phyloP scores from a whole-genome alignment of 169 alveolate genomes.

The Plasmodium falciparum region DNA sequence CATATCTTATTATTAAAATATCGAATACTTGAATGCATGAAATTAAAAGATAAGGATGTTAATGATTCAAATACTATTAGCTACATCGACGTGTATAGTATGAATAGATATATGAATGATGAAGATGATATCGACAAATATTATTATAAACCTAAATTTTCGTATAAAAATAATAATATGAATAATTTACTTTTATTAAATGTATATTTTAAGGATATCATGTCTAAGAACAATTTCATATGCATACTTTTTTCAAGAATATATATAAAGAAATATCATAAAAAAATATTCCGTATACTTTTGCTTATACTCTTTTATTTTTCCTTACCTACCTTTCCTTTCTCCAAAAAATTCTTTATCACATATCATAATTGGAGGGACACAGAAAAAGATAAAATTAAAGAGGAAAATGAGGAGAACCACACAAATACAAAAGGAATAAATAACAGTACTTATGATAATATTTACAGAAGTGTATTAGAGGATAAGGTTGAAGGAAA shows the following conservation, averaged over 20 bases:
- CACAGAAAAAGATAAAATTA: neutral
- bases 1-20: conserved; percentile 31
- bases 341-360: conserved; percentile 33
- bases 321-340: conserved; percentile 26
- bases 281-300: conserved; percentile 35
- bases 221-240: conserved; percentile 48
- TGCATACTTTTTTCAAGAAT: conserved; percentile 65
- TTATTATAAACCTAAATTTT: neutral
- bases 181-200: neutral
- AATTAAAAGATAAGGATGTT: neutral
- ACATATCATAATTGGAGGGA: conserved; percentile 11
- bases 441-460: too few species aligned
- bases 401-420: neutral
- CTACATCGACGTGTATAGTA: neutral
- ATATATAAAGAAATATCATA: conserved; percentile 62
- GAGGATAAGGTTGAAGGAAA: too few species aligned
- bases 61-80: neutral
- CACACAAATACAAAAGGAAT: too few species aligned
- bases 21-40: conserved; percentile 19
- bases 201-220: conserved; percentile 27
- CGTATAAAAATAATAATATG: neutral
- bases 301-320: conserved; percentile 25
- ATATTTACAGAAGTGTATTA: too few species aligned
- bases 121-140: neutral
- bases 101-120: neutral